A percentile compares a stretch with the other conserved stretches of the same genome.
These are phyloP conservation scores for Rhinocladiella similis DNA, from an alignment of 2,329 filamentous ascomycete genomes.

Conservation along the genomic window DNA sequence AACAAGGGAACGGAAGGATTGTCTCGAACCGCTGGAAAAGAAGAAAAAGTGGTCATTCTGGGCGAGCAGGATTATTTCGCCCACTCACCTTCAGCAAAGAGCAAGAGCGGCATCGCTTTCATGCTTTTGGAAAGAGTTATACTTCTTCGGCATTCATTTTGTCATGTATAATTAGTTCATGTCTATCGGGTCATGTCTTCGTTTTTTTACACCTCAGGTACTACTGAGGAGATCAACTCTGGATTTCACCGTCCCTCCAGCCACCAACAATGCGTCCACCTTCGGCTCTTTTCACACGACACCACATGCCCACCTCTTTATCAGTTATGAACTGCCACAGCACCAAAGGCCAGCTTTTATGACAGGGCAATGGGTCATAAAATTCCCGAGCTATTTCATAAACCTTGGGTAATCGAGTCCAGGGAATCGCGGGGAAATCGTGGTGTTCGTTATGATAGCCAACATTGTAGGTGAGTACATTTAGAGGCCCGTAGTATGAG, in stretches of 20 bases:
- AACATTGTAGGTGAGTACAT: conserved; percentile 93
- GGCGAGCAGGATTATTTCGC: neutral
- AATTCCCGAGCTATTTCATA: conserved; percentile 84
- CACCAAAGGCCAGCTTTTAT: conserved; percentile 88
- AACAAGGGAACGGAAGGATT: neutral
- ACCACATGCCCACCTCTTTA: conserved; percentile 83
- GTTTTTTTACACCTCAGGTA: neutral
- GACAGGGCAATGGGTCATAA: conserved; percentile 81
- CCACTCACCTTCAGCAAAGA: too few relatives aligned
- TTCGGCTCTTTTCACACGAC: conserved; percentile 86
- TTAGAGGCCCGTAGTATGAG: conserved; percentile 92
- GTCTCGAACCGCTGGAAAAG: neutral
- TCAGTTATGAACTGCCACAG: conserved; percentile 97
- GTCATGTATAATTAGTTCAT: neutral
- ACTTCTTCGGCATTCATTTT: neutral
- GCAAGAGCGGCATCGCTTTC: too few relatives aligned
- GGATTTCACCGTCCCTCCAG: conserved; percentile 70
- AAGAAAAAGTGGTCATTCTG: neutral
- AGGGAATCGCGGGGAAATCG: conserved; percentile 95
- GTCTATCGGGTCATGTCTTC: conserved; percentile 11
- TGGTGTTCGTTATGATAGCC: conserved; percentile 98
- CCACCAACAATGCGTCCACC: conserved; percentile 64
- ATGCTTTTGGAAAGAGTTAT: neutral
- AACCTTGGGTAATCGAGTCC: conserved; percentile 79
- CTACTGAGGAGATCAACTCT: conserved; percentile 52